Evolutionary conservation across 192 early-diverging fungal genomes (phyloP).

Genomic region (Linnemannia exigua): DNA sequence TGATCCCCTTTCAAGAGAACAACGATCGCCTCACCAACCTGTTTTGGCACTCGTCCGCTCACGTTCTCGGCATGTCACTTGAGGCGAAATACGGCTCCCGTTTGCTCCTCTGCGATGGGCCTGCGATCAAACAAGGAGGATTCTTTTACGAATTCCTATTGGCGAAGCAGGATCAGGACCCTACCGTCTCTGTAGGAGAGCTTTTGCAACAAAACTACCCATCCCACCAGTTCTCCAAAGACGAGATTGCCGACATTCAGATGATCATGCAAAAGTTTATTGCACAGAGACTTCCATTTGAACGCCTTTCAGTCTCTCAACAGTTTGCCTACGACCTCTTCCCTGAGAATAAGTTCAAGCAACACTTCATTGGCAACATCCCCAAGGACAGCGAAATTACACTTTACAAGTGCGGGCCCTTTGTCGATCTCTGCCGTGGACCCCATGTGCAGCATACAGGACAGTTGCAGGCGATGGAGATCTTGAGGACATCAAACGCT

Average conservation of each 20-base stretch:
- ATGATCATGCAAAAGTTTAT: slow-evolving; percentile 66
- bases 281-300: slow-evolving; percentile 69
- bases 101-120: slow-evolving; percentile 78
- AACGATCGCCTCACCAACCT: slow-evolving; percentile 58
- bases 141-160: slow-evolving; percentile 87
- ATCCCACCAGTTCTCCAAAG: slow-evolving; percentile 61
- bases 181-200: slow-evolving; percentile 25
- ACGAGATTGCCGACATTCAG: slow-evolving; percentile 68
- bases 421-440: slow-evolving; percentile 85
- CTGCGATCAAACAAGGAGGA: slow-evolving; percentile 75
- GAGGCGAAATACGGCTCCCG: slow-evolving; percentile 78
- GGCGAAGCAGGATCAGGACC: slow-evolving; percentile 50
- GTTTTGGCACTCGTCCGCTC: slow-evolving; percentile 80
- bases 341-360: slow-evolving; percentile 81
- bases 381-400: slow-evolving; percentile 64
- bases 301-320: slow-evolving; percentile 73
- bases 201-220: slow-evolving; percentile 43
- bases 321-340: slow-evolving; percentile 75
- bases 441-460: slow-evolving; percentile 82
- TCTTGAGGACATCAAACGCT: slow-evolving; percentile 70
- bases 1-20: slow-evolving; percentile 60
- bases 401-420: slow-evolving; percentile 76
- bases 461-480: slow-evolving; percentile 67
- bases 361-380: slow-evolving; percentile 71
- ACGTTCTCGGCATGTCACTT: slow-evolving; percentile 81